Conservation (phyloP, 352 stramenopile genomes). For the Lagenidium giganteum region DNA sequence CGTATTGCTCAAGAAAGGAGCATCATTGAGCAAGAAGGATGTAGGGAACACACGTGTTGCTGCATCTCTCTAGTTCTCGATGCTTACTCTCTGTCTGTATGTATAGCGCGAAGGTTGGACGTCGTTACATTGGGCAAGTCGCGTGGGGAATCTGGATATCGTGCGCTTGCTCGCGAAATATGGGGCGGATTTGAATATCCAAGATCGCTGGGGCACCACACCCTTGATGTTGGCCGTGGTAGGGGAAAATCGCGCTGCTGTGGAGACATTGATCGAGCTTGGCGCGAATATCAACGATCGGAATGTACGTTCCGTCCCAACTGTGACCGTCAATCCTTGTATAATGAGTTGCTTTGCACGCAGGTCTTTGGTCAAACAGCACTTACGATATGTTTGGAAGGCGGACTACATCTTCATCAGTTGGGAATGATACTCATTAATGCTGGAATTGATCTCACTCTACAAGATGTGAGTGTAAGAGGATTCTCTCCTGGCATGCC, state of each 20-base stretch:
- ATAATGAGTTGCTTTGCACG: too few species aligned
- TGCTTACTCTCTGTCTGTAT: not conserved
- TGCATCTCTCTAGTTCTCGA: not conserved
- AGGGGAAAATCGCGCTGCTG: slow-evolving; percentile 53
- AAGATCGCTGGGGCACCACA: slow-evolving; percentile 74
- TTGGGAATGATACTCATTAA: slow-evolving; percentile 76
- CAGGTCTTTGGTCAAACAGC: slow-evolving; percentile 74
- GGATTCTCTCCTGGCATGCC: not conserved
- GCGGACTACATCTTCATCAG: slow-evolving; percentile 48
- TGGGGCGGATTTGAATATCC: slow-evolving; percentile 62
- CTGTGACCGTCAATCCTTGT: not conserved
- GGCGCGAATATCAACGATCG: slow-evolving; percentile 58
- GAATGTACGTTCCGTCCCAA: slow-evolving; percentile 38
- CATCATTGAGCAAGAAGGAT: slow-evolving; percentile 72
- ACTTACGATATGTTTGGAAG: slow-evolving; percentile 66
- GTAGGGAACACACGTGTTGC: slow-evolving; percentile 16
- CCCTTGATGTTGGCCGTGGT: slow-evolving; percentile 77
- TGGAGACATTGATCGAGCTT: slow-evolving; percentile 63
- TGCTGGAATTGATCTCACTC: slow-evolving; percentile 40
- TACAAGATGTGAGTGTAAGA: slow-evolving; percentile 47
- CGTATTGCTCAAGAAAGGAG: slow-evolving; percentile 79
- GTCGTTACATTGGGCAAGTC: slow-evolving; percentile 70
- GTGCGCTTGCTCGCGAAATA: slow-evolving; percentile 76
- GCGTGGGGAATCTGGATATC: slow-evolving; percentile 66
- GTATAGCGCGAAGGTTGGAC: slow-evolving; percentile 69